These are phyloP conservation scores for Blastocystis sp. DNA, from an alignment of 352 stramenopile species.

Conservation along the genomic window DNA sequence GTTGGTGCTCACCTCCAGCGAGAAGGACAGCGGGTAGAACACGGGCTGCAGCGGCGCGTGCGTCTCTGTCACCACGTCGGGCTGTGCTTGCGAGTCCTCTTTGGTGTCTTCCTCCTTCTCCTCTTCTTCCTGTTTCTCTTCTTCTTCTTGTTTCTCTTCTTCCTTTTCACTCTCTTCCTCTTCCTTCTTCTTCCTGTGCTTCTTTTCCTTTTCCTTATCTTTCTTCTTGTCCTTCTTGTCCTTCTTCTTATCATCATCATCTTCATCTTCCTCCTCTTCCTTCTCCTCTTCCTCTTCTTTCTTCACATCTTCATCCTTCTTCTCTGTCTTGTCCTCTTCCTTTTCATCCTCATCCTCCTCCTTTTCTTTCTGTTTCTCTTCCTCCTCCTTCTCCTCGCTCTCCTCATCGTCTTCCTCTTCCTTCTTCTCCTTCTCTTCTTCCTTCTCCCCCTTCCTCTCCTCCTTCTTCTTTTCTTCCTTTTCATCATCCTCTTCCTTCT, in stretches of 20 bases:
- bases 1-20: not conserved
- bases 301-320: not conserved
- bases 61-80: not conserved
- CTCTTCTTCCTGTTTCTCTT: not conserved
- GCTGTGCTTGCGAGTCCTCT: not conserved
- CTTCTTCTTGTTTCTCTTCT: not conserved
- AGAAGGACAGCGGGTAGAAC: not conserved
- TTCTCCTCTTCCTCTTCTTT: not conserved
- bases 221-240: not conserved
- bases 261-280: too few relatives aligned
- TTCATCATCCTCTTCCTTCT: slow-evolving; percentile 25
- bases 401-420: slow-evolving; percentile 18
- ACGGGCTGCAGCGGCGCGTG: not conserved
- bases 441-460: slow-evolving; percentile 1
- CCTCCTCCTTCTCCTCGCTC: not conserved
- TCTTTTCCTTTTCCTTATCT: not conserved
- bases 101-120: not conserved
- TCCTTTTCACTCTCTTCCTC: not conserved
- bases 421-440: slow-evolving; percentile 42
- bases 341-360: slow-evolving; percentile 6
- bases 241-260: too few relatives aligned
- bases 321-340: not conserved
- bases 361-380: slow-evolving; percentile 14
- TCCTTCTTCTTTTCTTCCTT: slow-evolving; percentile 38
- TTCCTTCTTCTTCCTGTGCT: slow-evolving; percentile 16